Base-by-base conservation (phyloP, 1,139 yeast genomes). In the Ogataea hybrid region DNA sequence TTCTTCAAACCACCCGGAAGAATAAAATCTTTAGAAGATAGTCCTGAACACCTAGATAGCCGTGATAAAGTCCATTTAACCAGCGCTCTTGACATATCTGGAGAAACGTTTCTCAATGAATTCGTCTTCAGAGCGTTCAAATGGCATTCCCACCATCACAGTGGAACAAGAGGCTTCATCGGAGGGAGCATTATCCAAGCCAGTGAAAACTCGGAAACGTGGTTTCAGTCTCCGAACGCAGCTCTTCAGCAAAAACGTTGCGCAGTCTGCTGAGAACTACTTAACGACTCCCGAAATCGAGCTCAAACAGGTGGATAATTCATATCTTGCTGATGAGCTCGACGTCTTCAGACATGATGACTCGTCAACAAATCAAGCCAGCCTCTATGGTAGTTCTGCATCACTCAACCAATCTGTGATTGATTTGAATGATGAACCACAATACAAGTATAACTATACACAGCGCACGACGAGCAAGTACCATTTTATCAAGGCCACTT, bases 141-240 rank as follows among this genome's bases (percentile, higher is more conserved):
- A 32, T 32, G 41, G 41, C 5, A 21, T 37, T 16, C 41, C 41
- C 12, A 28, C 36, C 12, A 37, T 37, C 11, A 11, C 15, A 27
- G 37, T 39, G 25, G 42, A 33, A 11, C 30, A 33, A 18, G 42
- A 39, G 23, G 18, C 12, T 18, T 9, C 17, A 3, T 16, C 38
- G 16, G 12, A 37, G 14, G 43, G 41, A 11, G 45, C 46, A 15
- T 48, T 52, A 1, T 27, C 60, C 5, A 49, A 47, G 21, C 53
- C 62, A 1, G 54, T 54, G 44, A 49, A 58, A 35, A 63, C 75
- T 37, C 69, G 92, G 49, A 79, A 77, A 49, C 68, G 95, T 57
- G 90, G 94, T 0, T 78, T 82, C 47, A 83, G 92, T 3, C 65
- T 86, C 42, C 71, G 95, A 52, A 75, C 89, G 0, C 94, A 84